Percentiles rank a stretch among this genome's conserved stretches.
Conservation (phyloP, 169 alveolate species). For the Plasmodium blacklocki region DNA sequence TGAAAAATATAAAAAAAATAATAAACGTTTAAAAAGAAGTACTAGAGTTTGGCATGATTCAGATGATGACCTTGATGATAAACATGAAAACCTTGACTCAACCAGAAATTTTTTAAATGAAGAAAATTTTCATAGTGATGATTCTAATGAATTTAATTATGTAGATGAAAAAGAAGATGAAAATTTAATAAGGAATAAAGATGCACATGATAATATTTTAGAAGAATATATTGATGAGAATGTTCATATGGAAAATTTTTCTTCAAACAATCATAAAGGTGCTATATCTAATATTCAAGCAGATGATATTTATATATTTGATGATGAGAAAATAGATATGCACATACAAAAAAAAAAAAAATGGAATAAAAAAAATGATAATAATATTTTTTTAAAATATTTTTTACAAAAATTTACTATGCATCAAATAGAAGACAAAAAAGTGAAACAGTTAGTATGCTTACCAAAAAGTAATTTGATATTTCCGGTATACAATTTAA, state of each 20-base stretch:
- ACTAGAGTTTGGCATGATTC: conserved; percentile 64
- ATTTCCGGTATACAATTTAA: conserved; percentile 23
- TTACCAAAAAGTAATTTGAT: conserved; percentile 53
- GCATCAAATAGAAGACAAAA: conserved; percentile 27
- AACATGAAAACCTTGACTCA: not conserved
- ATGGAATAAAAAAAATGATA: conserved; percentile 28
- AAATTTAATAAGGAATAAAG: conserved; percentile 30
- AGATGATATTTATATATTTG: conserved; percentile 52
- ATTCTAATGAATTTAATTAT: not conserved
- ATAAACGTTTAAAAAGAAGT: not conserved
- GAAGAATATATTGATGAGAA: conserved; percentile 31
- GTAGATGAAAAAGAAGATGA: conserved; percentile 30
- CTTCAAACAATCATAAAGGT: not conserved
- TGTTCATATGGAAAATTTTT: conserved; percentile 21
- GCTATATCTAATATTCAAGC: conserved; percentile 10
- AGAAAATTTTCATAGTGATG: conserved; percentile 1
- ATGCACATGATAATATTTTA: conserved; percentile 6
- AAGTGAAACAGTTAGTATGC: conserved; percentile 43
- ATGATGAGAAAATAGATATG: conserved; percentile 13
- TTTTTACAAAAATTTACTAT: conserved; percentile 22
- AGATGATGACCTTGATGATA: conserved; percentile 45
- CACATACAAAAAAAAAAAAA: conserved; percentile 22
- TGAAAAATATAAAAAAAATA: not conserved
- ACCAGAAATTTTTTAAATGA: not conserved
- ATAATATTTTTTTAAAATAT: conserved; percentile 47